Percentiles rank a stretch among this genome's conserved stretches.
Conservation (phyloP, 2,329 filamentous ascomycete genomes). For the Magnaporthiopsis poae region DNA sequence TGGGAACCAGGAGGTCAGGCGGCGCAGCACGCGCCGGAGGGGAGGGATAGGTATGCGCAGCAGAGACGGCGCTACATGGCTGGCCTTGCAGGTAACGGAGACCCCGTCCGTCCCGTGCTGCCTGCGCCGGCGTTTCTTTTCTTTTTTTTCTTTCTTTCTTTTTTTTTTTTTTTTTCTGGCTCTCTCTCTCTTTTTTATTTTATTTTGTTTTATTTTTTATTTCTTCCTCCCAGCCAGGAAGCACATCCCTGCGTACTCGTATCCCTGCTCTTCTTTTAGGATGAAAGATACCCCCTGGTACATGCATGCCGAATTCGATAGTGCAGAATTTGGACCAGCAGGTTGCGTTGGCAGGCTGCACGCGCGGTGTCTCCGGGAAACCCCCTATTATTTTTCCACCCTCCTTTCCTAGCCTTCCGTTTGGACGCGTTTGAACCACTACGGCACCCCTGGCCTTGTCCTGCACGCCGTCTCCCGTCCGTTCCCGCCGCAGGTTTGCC, state of each 20-base stretch:
- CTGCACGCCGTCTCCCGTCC: neutral
- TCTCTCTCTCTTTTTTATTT: no score
- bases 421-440: neutral
- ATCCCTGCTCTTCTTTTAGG: neutral
- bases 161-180: no score
- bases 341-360: neutral
- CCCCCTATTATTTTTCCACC: neutral
- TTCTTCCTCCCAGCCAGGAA: no score
- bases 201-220: no score
- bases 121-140: no score
- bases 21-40: neutral
- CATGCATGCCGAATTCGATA: slow-evolving; percentile 15
- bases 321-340: neutral
- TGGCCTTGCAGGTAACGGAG: no score
- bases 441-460: neutral
- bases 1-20: neutral
- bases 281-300: neutral
- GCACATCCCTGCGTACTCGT: neutral
- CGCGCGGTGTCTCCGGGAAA: neutral
- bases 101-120: no score
- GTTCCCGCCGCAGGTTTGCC: neutral
- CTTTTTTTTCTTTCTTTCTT: no score
- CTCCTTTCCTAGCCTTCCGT: neutral
- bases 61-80: no score
- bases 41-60: no score